A percentile compares a stretch with the other conserved stretches of the same genome.
Evolutionary conservation across 768 basidiomycete genomes (phyloP).

Genomic region (Leccinum boreale): DNA sequence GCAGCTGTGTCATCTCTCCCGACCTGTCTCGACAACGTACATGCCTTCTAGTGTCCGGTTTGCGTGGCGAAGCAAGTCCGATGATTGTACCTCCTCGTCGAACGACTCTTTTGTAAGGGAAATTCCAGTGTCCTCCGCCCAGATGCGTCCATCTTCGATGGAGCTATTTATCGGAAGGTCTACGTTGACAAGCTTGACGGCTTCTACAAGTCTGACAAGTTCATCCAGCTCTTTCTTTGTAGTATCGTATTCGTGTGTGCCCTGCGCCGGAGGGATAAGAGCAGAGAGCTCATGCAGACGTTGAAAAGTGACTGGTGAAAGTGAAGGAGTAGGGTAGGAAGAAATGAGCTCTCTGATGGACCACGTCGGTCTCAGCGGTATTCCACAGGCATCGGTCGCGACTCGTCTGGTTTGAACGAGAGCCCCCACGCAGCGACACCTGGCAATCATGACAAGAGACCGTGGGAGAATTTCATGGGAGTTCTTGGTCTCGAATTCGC

Average conservation of each 20-base stretch:
- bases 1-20: constrained; percentile 17
- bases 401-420: constrained; percentile 10
- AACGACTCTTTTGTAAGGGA: constrained; percentile 21
- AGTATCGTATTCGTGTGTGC: constrained; percentile 47
- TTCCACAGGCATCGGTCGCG: constrained; percentile 54
- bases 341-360: constrained; percentile 74
- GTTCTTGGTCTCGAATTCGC: background rate
- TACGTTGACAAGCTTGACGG: constrained; percentile 61
- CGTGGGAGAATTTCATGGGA: constrained; percentile 9
- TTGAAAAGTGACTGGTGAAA: constrained; percentile 54
- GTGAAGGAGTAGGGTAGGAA: constrained; percentile 67
- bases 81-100: constrained; percentile 35
- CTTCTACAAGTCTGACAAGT: constrained; percentile 75
- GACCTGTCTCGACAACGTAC: constrained; percentile 58
- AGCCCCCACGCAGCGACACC: background rate
- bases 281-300: constrained; percentile 74
- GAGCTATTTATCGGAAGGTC: constrained; percentile 24
- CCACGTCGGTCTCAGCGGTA: constrained; percentile 72
- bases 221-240: constrained; percentile 64
- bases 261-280: constrained; percentile 59
- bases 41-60: constrained; percentile 44
- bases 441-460: constrained; percentile 4
- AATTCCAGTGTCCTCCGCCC: constrained; percentile 38
- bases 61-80: constrained; percentile 49
- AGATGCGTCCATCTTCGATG: constrained; percentile 42